Evolutionary conservation across 2,329 filamentous ascomycete genomes (phyloP), one percentile per base, ranked within the genome.

Genomic region (Nannizzia gypsea): DNA sequence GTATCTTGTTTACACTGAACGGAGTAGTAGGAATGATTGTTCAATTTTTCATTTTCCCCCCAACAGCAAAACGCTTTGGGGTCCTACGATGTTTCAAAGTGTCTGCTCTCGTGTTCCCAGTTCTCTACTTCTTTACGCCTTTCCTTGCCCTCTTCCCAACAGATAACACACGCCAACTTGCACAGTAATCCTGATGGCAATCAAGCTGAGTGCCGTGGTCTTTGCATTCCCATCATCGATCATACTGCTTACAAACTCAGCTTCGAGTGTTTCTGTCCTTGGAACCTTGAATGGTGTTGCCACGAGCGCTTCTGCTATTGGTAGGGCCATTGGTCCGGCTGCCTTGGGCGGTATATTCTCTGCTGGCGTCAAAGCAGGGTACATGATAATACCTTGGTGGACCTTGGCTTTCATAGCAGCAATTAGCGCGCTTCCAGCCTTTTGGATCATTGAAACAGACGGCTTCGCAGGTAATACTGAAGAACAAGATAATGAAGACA

Each of bases 201-300:
- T 85, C 67, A 95, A 95, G 71, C 86, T 87, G 8, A 80, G 88
- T 59, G 83, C 81, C 42, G 84, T 85, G 61, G 93, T 95, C 64
- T 86, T 96, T 67, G 87, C 87, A 0, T 96, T 96, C 70, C 92
- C 93, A 0, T 93, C 89, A 67, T 86, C 83, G 26, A 95, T 89
- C 4, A 96, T 97, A 66, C 78, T 97, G 55, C 81, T 97, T 40
- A 96, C 91, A 28, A 96, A 96, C 73, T 89, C 86, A 8, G 90
- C 90, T 3, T 74, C 80, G 0, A 90, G 86, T 59, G 76, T 96
- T 15, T 78, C 81, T 48, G 82, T 95, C 8, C 80, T 97, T 3
- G 91, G 90, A 1, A 96, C 91, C 0, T 76, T 97, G 59, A 97
- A 97, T 68, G 93, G 92, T 2, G 84, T 96, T 63, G 91, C 90